Base-by-base conservation (phyloP, 2,329 filamentous ascomycete species). In the Aureobasidium sp. region DNA sequence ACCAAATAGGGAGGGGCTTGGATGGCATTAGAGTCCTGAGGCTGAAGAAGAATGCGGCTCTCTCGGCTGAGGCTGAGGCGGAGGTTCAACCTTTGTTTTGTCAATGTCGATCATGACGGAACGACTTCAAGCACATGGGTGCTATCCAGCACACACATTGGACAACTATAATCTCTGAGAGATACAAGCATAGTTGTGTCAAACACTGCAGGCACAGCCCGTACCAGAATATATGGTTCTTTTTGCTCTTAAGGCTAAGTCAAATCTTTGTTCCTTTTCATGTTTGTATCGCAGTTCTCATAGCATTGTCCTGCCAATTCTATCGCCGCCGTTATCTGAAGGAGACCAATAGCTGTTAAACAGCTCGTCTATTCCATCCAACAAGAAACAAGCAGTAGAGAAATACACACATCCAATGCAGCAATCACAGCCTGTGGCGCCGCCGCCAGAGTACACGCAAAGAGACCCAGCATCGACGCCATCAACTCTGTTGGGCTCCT, bases 91-190 rank as follows among this genome's bases (percentile, higher is more conserved):
- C 37, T 27, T 19, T 31, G 37, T 44, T 39, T 44, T 35, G 27
- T 47, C 29, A 35, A 31, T n/a, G 52, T n/a, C 52, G 52, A 56
- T 56, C 52, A 45, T 58, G 54, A 47, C 54, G 54, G 35, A 39
- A 31, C 17, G 40, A 58, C 31, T 48, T 24, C 22, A 9, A 42
- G 44, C 57, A 60, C 57, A 60, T 60, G 57, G 4, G 44, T 44
- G 24, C 29, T 1, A 24, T 50, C 45, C 47, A 50, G 57, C 45
- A 24, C 27, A 5, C 27, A 44, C 35, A 60, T 60, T 60, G 57
- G 57, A 60, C 39, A 29, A 31, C 42, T 19, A 29, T 17, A 40
- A 8, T 7, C 15, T 39, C 48, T 19, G 29, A 39, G 4, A 33
- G 40, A 35, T 31, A 48, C 27, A 27, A 33, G 54, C 19, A 37